A percentile compares a stretch with the other conserved stretches of the same genome.
Evolutionary conservation across 306 rosid genomes (phyloP).

Genomic region (Glycine tomentella): DNA sequence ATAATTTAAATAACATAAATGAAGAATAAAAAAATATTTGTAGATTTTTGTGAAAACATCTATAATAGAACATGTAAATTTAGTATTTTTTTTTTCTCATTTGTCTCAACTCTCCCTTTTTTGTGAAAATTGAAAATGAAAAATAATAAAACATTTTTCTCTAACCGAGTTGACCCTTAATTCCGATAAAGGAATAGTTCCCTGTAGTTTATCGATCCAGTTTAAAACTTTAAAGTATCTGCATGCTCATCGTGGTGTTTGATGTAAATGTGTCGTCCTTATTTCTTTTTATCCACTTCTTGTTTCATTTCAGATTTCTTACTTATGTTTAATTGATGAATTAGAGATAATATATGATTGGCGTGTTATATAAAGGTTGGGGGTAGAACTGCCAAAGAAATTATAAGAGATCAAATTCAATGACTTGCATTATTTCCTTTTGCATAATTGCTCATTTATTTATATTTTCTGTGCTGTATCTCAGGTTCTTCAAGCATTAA

Average conservation of each 20-base stretch:
- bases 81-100: too few relatives aligned
- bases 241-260: constrained; percentile 13
- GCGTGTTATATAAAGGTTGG: background rate
- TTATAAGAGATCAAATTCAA: constrained; percentile 19
- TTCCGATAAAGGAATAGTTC: too few relatives aligned
- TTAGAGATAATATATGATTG: background rate
- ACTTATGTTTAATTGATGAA: background rate
- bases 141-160: background rate
- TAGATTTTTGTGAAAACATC: too few relatives aligned
- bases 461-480: constrained; percentile 44
- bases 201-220: too few relatives aligned
- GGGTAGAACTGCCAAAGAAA: background rate
- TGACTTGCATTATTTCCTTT: constrained; percentile 31
- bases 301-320: constrained; percentile 21
- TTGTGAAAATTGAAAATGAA: background rate
- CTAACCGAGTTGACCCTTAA: too few relatives aligned
- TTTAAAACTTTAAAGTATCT: background rate
- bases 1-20: background rate
- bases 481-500: constrained; percentile 93
- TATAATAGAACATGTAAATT: too few relatives aligned
- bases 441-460: constrained; percentile 14
- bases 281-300: background rate
- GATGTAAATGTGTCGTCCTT: background rate
- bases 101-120: too few relatives aligned
- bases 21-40: too few relatives aligned